These are phyloP conservation scores for Mucuna pruriens DNA, from an alignment of 306 rosid species.

Conservation along the genomic window DNA sequence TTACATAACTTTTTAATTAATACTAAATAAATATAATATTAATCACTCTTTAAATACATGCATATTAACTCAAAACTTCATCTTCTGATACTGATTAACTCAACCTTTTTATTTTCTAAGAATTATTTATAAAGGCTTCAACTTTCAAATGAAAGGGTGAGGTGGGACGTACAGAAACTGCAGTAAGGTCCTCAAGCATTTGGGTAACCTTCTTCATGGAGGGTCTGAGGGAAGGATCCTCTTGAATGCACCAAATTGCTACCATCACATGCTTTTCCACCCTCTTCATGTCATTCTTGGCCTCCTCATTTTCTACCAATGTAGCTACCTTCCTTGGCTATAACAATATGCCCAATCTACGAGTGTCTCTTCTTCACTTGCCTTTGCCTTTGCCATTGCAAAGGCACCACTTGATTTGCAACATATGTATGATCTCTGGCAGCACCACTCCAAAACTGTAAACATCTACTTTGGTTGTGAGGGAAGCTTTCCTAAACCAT, in stretches of 20 bases:
- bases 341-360: constrained; percentile 11
- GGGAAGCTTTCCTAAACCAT: too few relatives aligned
- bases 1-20: too few relatives aligned
- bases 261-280: too few relatives aligned
- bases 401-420: constrained; percentile 4
- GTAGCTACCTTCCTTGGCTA: not conserved
- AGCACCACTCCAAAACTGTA: constrained; percentile 38
- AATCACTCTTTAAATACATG: too few relatives aligned
- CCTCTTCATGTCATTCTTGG: not conserved
- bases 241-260: too few relatives aligned
- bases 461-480: constrained; percentile 9
- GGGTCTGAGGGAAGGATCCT: too few relatives aligned
- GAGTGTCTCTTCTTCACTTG: constrained; percentile 7
- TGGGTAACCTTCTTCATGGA: too few relatives aligned
- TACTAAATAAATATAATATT: too few relatives aligned
- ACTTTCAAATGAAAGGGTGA: not conserved
- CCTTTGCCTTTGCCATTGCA: not conserved
- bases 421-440: constrained; percentile 31
- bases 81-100: too few relatives aligned
- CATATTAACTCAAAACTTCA: too few relatives aligned
- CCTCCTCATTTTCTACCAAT: constrained; percentile 31
- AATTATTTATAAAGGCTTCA: too few relatives aligned
- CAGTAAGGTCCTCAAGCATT: not conserved
- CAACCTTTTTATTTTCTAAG: too few relatives aligned
- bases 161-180: not conserved